A percentile compares a stretch with the other conserved stretches of the same genome.
These are phyloP conservation scores for Aspergillus transmontanensis DNA, from an alignment of 2,329 filamentous ascomycete genomes.

Conservation along the genomic window DNA sequence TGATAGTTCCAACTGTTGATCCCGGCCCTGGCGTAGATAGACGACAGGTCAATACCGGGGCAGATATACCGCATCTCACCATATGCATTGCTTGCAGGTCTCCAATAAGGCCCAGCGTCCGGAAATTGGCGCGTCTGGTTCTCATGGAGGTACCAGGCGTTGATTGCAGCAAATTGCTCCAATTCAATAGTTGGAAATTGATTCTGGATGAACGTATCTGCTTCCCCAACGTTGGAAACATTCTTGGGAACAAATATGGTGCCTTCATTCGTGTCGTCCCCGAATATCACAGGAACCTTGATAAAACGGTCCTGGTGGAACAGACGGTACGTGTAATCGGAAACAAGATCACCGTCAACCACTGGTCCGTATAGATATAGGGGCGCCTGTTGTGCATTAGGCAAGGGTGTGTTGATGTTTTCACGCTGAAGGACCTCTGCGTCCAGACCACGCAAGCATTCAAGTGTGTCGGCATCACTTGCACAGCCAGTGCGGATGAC, in stretches of 20 bases:
- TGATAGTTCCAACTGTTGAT: constrained; percentile 66
- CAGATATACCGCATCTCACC: constrained; percentile 69
- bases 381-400: constrained; percentile 45
- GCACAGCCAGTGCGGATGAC: constrained; percentile 53
- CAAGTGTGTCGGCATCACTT: constrained; percentile 42
- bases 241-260: constrained; percentile 59
- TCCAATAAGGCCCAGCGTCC: constrained; percentile 58
- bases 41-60: constrained; percentile 59
- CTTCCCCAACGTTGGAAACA: constrained; percentile 50
- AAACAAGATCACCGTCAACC: constrained; percentile 55
- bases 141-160: constrained; percentile 58
- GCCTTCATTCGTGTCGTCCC: constrained; percentile 67
- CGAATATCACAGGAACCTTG: constrained; percentile 58
- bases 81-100: constrained; percentile 60
- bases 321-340: constrained; percentile 52
- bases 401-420: constrained; percentile 51
- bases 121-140: constrained; percentile 50
- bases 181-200: constrained; percentile 61
- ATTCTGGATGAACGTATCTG: constrained; percentile 58
- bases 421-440: constrained; percentile 47
- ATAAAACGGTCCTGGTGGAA: constrained; percentile 54
- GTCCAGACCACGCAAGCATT: constrained; percentile 53
- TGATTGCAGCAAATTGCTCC: constrained; percentile 55
- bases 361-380: constrained; percentile 56
- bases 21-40: constrained; percentile 38